A percentile compares a stretch with the other conserved stretches of the same genome.
Evolutionary conservation across 2,329 filamentous ascomycete genomes (phyloP).

Genomic region (Monilinia vaccinii-corymbosi): DNA sequence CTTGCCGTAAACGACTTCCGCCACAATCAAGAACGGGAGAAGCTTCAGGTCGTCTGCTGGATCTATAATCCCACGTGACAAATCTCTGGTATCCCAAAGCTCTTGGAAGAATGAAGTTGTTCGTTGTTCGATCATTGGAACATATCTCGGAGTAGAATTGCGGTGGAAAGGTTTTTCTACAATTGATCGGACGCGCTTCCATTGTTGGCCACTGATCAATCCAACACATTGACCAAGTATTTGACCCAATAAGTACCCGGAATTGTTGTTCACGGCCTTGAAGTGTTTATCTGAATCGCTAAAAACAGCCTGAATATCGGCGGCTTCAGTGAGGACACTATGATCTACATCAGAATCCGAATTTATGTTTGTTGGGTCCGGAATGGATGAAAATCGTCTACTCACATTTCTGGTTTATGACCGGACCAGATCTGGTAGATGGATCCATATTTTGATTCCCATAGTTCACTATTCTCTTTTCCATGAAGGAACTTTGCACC

Average conservation of each 20-base stretch:
- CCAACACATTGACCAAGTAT: conserved; percentile 37
- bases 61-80: conserved; percentile 14
- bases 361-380: background rate
- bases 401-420: conserved; percentile 33
- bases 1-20: conserved; percentile 32
- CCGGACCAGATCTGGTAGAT: conserved; percentile 35
- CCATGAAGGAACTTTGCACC: conserved; percentile 35
- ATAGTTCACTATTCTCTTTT: conserved; percentile 27
- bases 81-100: background rate
- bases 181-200: conserved; percentile 22
- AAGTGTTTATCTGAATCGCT: conserved; percentile 36
- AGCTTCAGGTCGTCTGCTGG: conserved; percentile 21
- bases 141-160: background rate
- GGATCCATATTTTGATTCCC: conserved; percentile 29
- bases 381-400: background rate
- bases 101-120: conserved; percentile 12
- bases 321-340: conserved; percentile 32
- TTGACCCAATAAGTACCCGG: conserved; percentile 32
- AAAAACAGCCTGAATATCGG: conserved; percentile 33
- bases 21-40: conserved; percentile 34
- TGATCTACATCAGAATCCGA: background rate
- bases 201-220: conserved; percentile 31
- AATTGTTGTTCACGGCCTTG: conserved; percentile 35
- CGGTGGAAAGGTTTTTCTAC: conserved; percentile 15
- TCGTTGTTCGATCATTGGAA: conserved; percentile 4